Conservation (phyloP, 805 yeast genomes). For the Kregervanrija delftensis region DNA sequence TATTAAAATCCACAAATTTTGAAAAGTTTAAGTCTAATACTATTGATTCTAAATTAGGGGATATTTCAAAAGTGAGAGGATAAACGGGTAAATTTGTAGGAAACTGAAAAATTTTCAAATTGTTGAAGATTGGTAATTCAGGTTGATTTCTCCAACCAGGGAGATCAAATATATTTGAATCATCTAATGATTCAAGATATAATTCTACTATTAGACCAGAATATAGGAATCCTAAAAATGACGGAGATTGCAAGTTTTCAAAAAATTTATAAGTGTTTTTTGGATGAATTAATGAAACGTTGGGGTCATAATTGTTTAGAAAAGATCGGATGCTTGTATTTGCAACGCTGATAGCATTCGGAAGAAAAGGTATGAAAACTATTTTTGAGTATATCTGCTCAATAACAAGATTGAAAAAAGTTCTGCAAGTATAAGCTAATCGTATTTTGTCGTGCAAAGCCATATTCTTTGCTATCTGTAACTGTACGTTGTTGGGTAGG, state of each 20-base stretch:
- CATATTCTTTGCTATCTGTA: no score
- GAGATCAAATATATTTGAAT: conserved; percentile 12
- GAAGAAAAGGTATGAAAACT: no score
- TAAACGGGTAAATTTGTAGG: conserved; percentile 15
- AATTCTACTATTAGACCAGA: conserved; percentile 19
- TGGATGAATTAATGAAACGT: conserved; percentile 12
- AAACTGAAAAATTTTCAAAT: conserved; percentile 17
- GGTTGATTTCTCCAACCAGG: conserved; percentile 16
- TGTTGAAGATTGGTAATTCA: conserved; percentile 9
- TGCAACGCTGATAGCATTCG: no score
- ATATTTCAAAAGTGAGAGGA: conserved; percentile 20
- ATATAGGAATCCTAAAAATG: conserved; percentile 19
- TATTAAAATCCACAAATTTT: conserved; percentile 14
- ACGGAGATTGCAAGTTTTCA: conserved; percentile 8
- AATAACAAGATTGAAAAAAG: no score
- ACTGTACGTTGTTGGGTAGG: no score
- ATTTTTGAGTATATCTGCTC: no score
- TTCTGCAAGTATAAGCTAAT: no score
- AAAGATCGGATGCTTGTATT: no score
- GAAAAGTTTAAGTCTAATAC: conserved; percentile 26
- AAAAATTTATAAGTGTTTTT: conserved; percentile 14
- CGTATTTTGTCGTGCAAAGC: no score
- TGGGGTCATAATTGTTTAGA: no score
- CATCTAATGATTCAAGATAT: conserved; percentile 16
- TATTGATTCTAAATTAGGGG: conserved; percentile 20